Percentiles rank a stretch among this genome's conserved stretches.
phyloP scores from a whole-genome alignment of 2,329 filamentous ascomycete species.

The Corniculantispora saksenae region DNA sequence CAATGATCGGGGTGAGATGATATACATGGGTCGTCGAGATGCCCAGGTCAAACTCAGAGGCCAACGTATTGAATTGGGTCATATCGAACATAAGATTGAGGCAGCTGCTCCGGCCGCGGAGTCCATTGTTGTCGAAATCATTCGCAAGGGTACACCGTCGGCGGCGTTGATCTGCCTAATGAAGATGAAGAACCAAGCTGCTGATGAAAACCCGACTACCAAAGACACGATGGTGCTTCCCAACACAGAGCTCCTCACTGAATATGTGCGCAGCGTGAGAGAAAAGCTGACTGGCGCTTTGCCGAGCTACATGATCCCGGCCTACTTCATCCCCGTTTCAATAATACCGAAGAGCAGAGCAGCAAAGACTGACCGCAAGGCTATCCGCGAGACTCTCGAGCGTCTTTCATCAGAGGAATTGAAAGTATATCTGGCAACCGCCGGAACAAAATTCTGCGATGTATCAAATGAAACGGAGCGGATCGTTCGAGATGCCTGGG shows the following conservation, averaged over 20 bases:
- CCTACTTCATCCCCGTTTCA: background rate
- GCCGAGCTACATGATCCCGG: conserved; percentile 8
- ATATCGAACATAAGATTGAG: conserved; percentile 12
- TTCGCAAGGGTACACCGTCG: conserved; percentile 33
- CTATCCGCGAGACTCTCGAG: background rate
- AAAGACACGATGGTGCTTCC: background rate
- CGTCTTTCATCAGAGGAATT: background rate
- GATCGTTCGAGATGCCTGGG: background rate
- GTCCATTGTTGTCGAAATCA: background rate
- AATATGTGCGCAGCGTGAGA: conserved; percentile 21
- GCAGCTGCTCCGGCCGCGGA: background rate
- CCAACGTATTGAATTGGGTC: conserved; percentile 46
- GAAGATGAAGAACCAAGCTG: background rate
- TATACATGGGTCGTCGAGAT: conserved; percentile 50
- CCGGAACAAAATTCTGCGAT: background rate
- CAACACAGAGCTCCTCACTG: conserved; percentile 27
- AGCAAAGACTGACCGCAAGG: background rate
- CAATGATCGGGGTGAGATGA: conserved; percentile 33
- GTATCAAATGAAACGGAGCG: background rate
- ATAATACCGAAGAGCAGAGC: background rate
- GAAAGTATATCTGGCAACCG: background rate
- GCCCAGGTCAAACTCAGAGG: conserved; percentile 56
- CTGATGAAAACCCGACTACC: background rate
- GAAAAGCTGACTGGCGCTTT: background rate
- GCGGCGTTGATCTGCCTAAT: conserved; percentile 38